A percentile compares a stretch with the other conserved stretches of the same genome.
Conservation (phyloP, 495 filamentous ascomycete species). For the Trichoderma parareesei region DNA sequence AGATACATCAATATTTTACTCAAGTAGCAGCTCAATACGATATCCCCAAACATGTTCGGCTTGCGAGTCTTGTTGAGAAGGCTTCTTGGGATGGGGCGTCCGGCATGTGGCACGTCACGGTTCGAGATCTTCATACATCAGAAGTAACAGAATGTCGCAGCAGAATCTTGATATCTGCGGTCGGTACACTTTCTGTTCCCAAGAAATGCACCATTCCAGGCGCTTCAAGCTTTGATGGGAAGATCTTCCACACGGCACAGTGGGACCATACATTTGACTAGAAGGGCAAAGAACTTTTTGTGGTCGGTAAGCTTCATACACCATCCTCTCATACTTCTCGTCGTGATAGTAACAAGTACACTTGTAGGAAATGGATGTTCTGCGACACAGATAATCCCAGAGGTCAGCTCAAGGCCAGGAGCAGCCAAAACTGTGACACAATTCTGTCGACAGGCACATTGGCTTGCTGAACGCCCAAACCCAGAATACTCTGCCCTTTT, state of each 20-base stretch:
- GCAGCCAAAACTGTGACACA: slow-evolving; percentile 51
- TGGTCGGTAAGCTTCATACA: slow-evolving; percentile 29
- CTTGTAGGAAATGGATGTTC: slow-evolving; percentile 30
- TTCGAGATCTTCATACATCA: slow-evolving; percentile 28
- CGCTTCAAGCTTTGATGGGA: slow-evolving; percentile 34
- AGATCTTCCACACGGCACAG: slow-evolving; percentile 45
- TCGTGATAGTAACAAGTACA: neutral
- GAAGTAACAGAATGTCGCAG: slow-evolving; percentile 25
- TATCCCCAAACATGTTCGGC: slow-evolving; percentile 35
- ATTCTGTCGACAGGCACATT: slow-evolving; percentile 55
- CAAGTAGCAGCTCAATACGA: slow-evolving; percentile 36
- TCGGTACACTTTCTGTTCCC: slow-evolving; percentile 43
- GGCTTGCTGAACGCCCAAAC: slow-evolving; percentile 40
- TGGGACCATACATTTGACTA: slow-evolving; percentile 45
- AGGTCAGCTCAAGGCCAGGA: slow-evolving; percentile 23
- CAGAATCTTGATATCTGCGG: slow-evolving; percentile 50
- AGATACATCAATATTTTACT: slow-evolving; percentile 18
- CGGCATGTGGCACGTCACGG: slow-evolving; percentile 36
- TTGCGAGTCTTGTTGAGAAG: slow-evolving; percentile 32
- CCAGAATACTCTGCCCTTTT: slow-evolving; percentile 18
- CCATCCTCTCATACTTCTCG: slow-evolving; percentile 25
- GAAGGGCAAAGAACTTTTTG: slow-evolving; percentile 42
- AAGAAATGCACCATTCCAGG: slow-evolving; percentile 34
- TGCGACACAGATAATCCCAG: slow-evolving; percentile 39
- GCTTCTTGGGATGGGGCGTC: slow-evolving; percentile 36